Evolutionary conservation across 164 flowering plant species (phyloP), one percentile per base, ranked within the genome.

Genomic region (Piper betle): DNA sequence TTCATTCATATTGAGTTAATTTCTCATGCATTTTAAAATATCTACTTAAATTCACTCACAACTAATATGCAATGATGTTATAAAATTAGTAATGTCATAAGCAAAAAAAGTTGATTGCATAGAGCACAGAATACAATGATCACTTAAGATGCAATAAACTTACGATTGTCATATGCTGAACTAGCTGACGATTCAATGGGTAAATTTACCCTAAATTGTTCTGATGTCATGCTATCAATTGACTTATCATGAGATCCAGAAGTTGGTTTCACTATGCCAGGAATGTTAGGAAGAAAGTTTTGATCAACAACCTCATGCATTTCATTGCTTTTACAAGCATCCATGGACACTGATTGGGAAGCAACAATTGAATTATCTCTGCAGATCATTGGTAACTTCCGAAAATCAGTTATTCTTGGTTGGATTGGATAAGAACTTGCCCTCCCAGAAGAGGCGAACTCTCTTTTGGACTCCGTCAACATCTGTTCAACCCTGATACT

Each of bases 381-480:
- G 66, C 67, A 64, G 66, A 65, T 78, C 48, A 77, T 67, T 48
- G 78, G 66, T 55, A 74, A 68, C 76, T 76, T 87, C 18, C 82
- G 83, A 17, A 72, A 59, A 55, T 83, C 89, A 63, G 78, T 62
- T 53, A 73, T 40, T 71, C 74, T 93, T 48, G 93, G 62, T 66
- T 78, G 86, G 71, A 79, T 67, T 58, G 82, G 68, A 33, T 72
- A 75, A 43, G 85, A 78, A 74, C 74, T 68, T 40, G 83, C 60
- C 80, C 83, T 88, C 55, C 77, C 87, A 65, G 70, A 61, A 41
- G 63, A 52, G 46, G 66, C 59, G 59, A 66, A 68, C 69, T 93
- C 97, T 76, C 75, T 86, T 71, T 80, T 83, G 66, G 77, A 72
- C 62, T 93, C 97, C 63, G 81, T 65, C 25, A 19, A 16, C 43